These are phyloP conservation scores for Glutinoglossum americanum DNA, from an alignment of 495 filamentous ascomycete genomes.

Conservation along the genomic window DNA sequence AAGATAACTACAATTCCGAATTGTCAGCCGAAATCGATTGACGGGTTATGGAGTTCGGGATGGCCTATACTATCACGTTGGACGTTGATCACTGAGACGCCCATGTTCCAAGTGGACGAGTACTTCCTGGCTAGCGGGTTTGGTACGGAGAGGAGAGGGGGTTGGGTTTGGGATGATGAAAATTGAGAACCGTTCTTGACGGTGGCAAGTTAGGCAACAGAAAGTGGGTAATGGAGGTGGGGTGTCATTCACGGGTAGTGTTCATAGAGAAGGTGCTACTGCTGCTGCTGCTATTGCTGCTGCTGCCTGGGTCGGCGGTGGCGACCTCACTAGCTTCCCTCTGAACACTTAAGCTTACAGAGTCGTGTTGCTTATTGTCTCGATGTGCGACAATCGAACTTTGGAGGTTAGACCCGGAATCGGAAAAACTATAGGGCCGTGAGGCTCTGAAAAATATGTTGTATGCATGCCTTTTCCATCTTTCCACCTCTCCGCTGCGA, in stretches of 20 bases:
- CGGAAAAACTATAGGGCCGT: not conserved
- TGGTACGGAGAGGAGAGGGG: not conserved
- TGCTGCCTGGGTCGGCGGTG: not conserved
- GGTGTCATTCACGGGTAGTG: not conserved
- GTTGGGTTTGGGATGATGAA: not conserved
- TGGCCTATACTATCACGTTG: conserved; percentile 6
- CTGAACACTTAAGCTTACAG: not conserved
- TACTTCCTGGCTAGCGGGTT: not conserved
- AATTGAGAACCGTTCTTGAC: not conserved
- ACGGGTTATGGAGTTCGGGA: conserved; percentile 4
- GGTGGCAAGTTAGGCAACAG: not conserved
- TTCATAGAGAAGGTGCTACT: no score
- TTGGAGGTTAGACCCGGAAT: not conserved
- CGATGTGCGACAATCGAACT: not conserved
- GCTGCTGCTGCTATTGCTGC: conserved; percentile 8
- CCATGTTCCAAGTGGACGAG: conserved; percentile 1
- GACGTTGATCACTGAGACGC: conserved; percentile 3
- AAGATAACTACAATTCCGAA: conserved; percentile 28
- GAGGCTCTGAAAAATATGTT: not conserved
- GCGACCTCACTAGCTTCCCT: not conserved
- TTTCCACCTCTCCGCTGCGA: not conserved
- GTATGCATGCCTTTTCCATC: not conserved
- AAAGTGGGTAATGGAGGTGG: not conserved
- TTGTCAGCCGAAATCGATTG: not conserved
- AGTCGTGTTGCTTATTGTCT: not conserved